Evolutionary conservation across 768 basidiomycete species (phyloP).

Genomic region (Serendipita sp.): DNA sequence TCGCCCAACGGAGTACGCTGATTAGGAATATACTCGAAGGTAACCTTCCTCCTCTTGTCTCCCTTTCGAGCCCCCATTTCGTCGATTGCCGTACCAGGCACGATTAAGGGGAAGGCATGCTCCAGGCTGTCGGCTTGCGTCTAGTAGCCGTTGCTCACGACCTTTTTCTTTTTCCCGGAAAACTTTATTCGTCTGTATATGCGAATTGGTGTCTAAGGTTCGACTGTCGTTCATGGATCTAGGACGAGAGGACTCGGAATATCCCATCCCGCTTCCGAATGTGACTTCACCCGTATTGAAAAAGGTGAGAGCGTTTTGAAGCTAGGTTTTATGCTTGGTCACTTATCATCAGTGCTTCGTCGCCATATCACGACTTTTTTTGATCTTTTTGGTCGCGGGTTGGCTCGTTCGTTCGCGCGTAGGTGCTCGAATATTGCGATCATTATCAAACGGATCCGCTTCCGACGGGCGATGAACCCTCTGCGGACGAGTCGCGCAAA

Average conservation of each 20-base stretch:
- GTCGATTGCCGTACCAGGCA: too few species aligned
- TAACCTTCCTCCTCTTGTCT: constrained; percentile 17
- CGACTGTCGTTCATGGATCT: too few species aligned
- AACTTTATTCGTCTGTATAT: background rate
- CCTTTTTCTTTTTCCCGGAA: background rate
- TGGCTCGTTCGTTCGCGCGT: background rate
- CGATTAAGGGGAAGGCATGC: background rate
- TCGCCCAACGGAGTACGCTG: constrained; percentile 85
- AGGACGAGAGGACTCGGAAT: background rate
- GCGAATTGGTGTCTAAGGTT: background rate
- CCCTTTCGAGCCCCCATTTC: too few species aligned
- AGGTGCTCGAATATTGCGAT: constrained; percentile 26
- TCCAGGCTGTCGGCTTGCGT: background rate
- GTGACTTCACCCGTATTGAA: constrained; percentile 19
- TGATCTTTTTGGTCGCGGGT: too few species aligned
- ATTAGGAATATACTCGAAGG: constrained; percentile 99
- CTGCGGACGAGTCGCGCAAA: constrained; percentile 16
- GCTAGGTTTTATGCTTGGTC: background rate
- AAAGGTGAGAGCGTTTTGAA: background rate
- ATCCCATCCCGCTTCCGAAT: constrained; percentile 17
- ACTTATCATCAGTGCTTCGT: too few species aligned
- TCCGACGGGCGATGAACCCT: constrained; percentile 16
- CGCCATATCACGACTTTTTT: too few species aligned
- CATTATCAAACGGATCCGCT: constrained; percentile 23
- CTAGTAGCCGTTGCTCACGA: background rate